phyloP scores from a whole-genome alignment of 2,329 filamentous ascomycete genomes.

The Claviceps monticola region DNA sequence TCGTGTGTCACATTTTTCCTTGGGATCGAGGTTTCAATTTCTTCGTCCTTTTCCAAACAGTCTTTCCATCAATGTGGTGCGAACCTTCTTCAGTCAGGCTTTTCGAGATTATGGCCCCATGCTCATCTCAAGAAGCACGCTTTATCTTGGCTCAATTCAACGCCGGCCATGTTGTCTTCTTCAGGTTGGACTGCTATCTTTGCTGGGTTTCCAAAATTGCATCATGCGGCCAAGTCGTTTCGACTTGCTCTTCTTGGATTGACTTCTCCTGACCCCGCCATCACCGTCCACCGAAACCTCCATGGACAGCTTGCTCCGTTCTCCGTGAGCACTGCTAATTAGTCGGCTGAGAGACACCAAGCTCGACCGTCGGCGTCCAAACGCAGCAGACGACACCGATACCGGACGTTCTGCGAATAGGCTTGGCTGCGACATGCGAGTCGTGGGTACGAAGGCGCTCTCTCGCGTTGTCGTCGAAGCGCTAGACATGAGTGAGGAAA shows the following conservation, averaged over 20 bases:
- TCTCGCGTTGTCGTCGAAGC: conserved; percentile 65
- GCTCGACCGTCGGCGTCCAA: conserved; percentile 59
- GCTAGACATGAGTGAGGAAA: conserved; percentile 61
- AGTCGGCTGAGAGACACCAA: conserved; percentile 64
- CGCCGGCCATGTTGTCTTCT: neutral
- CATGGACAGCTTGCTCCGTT: conserved; percentile 60
- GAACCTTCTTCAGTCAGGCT: neutral
- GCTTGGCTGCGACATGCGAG: conserved; percentile 33
- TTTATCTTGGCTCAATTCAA: neutral
- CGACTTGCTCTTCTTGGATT: conserved; percentile 46
- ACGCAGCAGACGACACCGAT: conserved; percentile 46
- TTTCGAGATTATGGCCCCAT: neutral
- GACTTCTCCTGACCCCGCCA: conserved; percentile 37
- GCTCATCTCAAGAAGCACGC: neutral
- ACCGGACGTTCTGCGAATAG: conserved; percentile 44
- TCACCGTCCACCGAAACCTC: conserved; percentile 46
- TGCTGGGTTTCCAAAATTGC: conserved; percentile 62
- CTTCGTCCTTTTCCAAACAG: neutral
- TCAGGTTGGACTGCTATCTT: conserved; percentile 20
- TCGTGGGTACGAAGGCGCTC: conserved; percentile 35
- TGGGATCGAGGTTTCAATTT: neutral
- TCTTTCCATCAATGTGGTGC: neutral
- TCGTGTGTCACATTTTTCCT: neutral
- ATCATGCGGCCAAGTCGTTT: conserved; percentile 62
- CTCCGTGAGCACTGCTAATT: conserved; percentile 60